These are phyloP conservation scores for Haberlea rhodopensis DNA, from an alignment of 257 asterid species.

Conservation along the genomic window DNA sequence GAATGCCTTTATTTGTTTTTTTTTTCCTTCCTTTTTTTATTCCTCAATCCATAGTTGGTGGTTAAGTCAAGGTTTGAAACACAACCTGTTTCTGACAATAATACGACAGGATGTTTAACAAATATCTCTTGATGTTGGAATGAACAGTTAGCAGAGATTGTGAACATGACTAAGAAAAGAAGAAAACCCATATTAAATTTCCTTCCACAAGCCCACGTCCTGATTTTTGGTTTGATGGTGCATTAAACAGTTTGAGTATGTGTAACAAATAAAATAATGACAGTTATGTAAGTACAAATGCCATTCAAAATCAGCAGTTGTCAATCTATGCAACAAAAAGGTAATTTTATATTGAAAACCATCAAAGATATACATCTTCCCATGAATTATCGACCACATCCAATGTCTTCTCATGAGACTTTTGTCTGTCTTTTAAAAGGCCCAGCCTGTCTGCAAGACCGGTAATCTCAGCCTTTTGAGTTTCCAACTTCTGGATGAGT, in stretches of 20 bases:
- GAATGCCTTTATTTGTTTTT: not conserved
- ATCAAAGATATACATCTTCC: conserved; percentile 55
- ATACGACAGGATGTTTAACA: conserved; percentile 10
- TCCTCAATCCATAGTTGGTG: not conserved
- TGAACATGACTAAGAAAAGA: conserved; percentile 7
- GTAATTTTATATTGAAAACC: not conserved
- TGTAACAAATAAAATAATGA: conserved; percentile 2
- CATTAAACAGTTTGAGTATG: not conserved
- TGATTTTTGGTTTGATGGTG: not conserved
- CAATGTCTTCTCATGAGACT: conserved; percentile 48
- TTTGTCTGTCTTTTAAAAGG: conserved; percentile 61
- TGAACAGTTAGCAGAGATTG: conserved; percentile 15
- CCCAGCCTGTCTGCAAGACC: conserved; percentile 52
- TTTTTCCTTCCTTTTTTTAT: not conserved
- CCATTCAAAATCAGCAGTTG: conserved; percentile 1
- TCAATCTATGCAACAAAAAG: conserved; percentile 1
- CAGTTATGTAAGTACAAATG: not conserved
- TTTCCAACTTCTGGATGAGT: conserved; percentile 82
- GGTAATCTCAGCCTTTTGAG: conserved; percentile 72
- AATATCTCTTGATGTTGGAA: conserved; percentile 8
- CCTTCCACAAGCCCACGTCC: not conserved
- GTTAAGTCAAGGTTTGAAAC: not conserved
- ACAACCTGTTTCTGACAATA: not conserved
- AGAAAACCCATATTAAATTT: not conserved
- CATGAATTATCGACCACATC: conserved; percentile 57